Evolutionary conservation across 192 early-diverging fungal genomes (phyloP), one percentile per base, ranked within the genome.

Genomic region (Dissophora ornata): DNA sequence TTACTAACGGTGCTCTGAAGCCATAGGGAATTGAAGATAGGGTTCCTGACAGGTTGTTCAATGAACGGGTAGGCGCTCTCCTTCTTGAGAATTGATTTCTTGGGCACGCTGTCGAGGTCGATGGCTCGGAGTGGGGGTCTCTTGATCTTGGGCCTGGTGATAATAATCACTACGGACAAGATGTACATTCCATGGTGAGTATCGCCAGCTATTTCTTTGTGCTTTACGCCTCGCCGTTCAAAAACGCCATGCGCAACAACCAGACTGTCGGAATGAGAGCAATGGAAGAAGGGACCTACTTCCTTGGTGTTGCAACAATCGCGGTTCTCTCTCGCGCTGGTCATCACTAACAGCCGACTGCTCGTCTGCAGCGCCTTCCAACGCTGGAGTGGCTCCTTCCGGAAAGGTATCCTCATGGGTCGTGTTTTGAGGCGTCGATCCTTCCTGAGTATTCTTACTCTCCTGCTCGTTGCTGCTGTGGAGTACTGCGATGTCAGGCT

Each of bases 1-100:
- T 67, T 77, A 64, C 45, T 77, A 22, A 77, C 73, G 13, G 73
- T 77, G 46, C 64, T 77, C 53, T 77, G 73, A 16, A 77, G 65
- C 73, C 73, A 77, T 28, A 62, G 73, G 0, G 73, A 77, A 33
- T 77, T 77, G 52, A 77, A 77, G 36, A 77, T 48, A 18, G 73
- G 73, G 46, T 50, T 77, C 53, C 59, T 45, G 24, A 40, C 58
- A 3, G 73, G 64, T 11, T 67, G 73, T 16, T 77, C 73, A 13
- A 67, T 77, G 8, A 77, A 77, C 2, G 73, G 73, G 51, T 77
- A 77, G 19, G 73, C 40, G 33, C 29, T 77, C 65, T 77, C 59
- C 59, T 62, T 77, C 59, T 62, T 77, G 36, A 77, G 65, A 24
- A 77, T 77, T 9, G 73, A 77, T 62, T 57, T 67, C 56, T 54